Evolutionary conservation across 768 basidiomycete genomes (phyloP).

Genomic region (Serendipita sp.): DNA sequence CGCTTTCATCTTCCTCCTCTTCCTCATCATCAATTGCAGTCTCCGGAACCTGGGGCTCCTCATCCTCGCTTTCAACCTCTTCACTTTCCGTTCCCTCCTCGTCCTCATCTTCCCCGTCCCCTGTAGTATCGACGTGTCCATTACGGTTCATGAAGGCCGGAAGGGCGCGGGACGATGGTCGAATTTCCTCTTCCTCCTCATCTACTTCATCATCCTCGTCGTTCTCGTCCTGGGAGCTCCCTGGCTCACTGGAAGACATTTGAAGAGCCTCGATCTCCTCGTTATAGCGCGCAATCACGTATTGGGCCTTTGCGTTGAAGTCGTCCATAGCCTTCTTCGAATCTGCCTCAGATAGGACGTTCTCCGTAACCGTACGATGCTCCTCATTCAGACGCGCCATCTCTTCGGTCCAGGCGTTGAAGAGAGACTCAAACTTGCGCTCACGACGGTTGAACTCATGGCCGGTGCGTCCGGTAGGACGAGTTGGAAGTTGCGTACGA

Average conservation of each 20-base stretch:
- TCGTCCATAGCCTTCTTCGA: not conserved
- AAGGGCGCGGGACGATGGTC: not conserved
- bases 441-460: slow-evolving; percentile 3
- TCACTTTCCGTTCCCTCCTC: not conserved
- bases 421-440: not conserved
- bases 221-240: not conserved
- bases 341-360: not conserved
- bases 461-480: not conserved
- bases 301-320: slow-evolving; percentile 1
- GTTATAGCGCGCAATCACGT: not conserved
- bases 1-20: not conserved
- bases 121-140: not conserved
- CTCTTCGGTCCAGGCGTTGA: slow-evolving; percentile 1
- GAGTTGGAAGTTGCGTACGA: not conserved
- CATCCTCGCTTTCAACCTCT: not conserved
- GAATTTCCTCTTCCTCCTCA: not conserved
- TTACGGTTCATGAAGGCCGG: not conserved
- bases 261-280: not conserved
- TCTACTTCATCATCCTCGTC: not conserved
- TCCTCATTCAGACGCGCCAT: not conserved
- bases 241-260: not conserved
- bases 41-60: not conserved
- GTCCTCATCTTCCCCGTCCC: not conserved
- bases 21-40: not conserved
- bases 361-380: not conserved